Conservation (phyloP, 2,329 filamentous ascomycete genomes). For the Dothistroma pini region DNA sequence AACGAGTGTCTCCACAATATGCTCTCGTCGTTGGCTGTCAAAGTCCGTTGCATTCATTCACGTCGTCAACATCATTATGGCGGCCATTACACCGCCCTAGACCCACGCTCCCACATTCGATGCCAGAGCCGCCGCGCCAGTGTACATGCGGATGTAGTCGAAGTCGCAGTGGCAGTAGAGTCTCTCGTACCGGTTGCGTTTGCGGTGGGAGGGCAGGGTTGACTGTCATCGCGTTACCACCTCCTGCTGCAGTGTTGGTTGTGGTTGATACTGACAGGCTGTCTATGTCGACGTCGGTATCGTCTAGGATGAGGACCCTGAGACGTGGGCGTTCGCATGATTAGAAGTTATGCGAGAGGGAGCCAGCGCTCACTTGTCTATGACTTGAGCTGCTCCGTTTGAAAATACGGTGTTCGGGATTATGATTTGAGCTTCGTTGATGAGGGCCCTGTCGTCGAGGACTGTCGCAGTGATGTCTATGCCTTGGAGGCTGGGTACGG, state of each 20-base stretch:
- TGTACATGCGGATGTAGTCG: not conserved
- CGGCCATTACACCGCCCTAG: not conserved
- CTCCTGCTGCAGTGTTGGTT: not conserved
- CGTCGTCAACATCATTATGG: not conserved
- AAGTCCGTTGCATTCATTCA: not conserved
- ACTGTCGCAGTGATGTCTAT: slow-evolving; percentile 34
- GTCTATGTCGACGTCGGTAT: not conserved
- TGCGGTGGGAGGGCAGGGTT: not conserved
- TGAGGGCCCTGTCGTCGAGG: slow-evolving; percentile 33
- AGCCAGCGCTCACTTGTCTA: slow-evolving; percentile 2
- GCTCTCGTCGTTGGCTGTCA: not conserved
- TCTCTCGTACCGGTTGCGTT: not conserved
- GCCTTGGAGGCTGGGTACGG: slow-evolving; percentile 7
- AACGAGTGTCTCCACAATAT: not conserved
- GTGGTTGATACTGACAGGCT: not conserved
- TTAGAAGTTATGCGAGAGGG: not conserved
- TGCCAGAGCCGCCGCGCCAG: not conserved
- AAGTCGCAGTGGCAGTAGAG: not conserved
- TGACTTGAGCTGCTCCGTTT: slow-evolving; percentile 12
- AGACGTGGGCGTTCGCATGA: not conserved
- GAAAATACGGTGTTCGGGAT: slow-evolving; percentile 10
- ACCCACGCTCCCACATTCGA: not conserved
- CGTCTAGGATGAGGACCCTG: not conserved
- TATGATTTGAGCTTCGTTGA: slow-evolving; percentile 34
- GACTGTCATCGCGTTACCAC: not conserved